Evolutionary conservation across 306 rosid genomes (phyloP).

Genomic region (Amphicarpaea edgeworthii): DNA sequence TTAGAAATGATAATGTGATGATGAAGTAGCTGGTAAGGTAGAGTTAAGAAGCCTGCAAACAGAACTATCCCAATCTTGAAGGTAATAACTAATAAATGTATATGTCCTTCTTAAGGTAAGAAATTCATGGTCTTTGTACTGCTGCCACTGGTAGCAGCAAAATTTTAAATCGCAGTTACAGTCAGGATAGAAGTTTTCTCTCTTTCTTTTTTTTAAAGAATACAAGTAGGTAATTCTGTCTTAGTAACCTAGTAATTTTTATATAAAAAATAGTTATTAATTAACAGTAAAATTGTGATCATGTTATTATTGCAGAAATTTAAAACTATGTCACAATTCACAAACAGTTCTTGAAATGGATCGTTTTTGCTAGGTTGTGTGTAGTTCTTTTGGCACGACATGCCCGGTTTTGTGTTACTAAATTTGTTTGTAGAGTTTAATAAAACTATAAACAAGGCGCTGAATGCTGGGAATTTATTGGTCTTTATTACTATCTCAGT

Average conservation of each 20-base stretch:
- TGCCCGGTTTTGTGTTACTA: not conserved
- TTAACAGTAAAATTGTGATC: no score
- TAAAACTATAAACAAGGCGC: not conserved
- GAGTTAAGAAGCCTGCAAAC: not conserved
- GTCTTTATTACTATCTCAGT: conserved; percentile 1
- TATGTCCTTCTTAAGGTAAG: not conserved
- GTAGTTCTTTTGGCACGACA: not conserved
- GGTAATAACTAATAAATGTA: not conserved
- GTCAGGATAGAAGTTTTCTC: no score
- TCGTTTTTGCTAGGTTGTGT: not conserved
- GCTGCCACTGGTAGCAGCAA: not conserved
- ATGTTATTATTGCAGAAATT: no score
- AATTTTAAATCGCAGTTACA: no score
- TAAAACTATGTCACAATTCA: not conserved
- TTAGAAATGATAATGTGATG: not conserved
- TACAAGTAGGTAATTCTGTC: no score
- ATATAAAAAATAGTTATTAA: no score
- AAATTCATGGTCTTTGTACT: not conserved
- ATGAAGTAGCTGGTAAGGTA: not conserved
- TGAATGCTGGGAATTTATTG: conserved; percentile 8
- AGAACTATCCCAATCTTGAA: not conserved
- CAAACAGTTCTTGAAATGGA: not conserved
- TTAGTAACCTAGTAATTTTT: no score
- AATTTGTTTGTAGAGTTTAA: not conserved
- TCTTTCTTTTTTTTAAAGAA: no score